Base-by-base conservation (phyloP, 805 yeast species). In the Kazachstania africana region DNA sequence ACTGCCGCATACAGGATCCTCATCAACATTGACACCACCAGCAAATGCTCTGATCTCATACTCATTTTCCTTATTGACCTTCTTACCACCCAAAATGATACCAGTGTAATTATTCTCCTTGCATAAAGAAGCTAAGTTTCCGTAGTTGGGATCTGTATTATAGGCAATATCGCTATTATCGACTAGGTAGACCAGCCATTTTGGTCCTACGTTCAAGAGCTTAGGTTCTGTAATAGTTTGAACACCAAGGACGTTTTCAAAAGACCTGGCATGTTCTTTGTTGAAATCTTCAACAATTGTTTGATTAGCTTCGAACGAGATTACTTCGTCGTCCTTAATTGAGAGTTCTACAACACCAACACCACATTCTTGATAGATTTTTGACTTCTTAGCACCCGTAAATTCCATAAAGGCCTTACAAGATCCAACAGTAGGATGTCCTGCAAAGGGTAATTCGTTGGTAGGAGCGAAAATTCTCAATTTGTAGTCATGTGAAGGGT, bases 361-460 rank as follows among this genome's bases (percentile, higher is more conserved):
- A 3, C 40, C 48, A 42, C 75, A 69, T 36, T 69, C 65, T 44
- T 68, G 74, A 16, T 49, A 33, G 4, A 65, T 26, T 19, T 36
- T 46, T 2, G 56, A 54, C 17, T 28, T 22, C 4, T 35, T 37
- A 6, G 53, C 50, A 2, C 42, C 47, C 4, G 60, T 50, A 13
- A 55, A 52, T 37, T 68, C 67, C 14, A 66, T 31, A n/a, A 57
- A 53, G 1, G 73, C 72, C 42, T 49, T 55, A 28, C 66, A 61
- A 1, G 72, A 53, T 4, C 78, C 79, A 20, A 72, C 40, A 0
- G 76, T 72, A 3, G 79, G 80, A 40, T 73, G 79, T 5, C 80
- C 79, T 1, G 80, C 78, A 55, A 72, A 73, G 6, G 75, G 75
- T 16, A 73, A 44, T 40, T 73, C 78, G 3, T 27, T 25, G 2